Base-by-base conservation (phyloP, 78 protist species). In the Fonticula alba region DNA sequence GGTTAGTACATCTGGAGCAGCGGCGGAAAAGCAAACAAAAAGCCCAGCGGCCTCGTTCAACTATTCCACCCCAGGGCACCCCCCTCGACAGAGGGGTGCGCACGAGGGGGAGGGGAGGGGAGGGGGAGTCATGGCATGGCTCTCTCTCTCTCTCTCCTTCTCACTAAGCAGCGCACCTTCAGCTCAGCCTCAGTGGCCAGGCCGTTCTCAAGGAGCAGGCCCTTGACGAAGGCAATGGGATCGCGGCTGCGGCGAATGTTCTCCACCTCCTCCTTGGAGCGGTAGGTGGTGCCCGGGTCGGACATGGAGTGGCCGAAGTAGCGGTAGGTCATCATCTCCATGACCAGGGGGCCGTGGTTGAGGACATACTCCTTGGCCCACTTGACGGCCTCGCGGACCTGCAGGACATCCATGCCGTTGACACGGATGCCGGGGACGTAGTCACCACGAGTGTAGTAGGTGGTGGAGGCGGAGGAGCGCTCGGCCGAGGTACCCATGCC, bases 241-340 rank as follows among this genome's bases (percentile, higher is more conserved):
- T 87, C 93, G 38, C 64, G 27, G 19, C 7, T 26, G 19, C 41
- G 1, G 57, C 87, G 83, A 50, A 83, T 74, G 37, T 70, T 19
- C 62, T 80, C 38, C 31, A 87, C 71, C 57, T 88, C 94, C 5
- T 78, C 88, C 52, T 84, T 3, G 46, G 66, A 64, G 55, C 93
- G 84, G 83, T 87, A 90, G 11, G 81, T 57, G 56, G 81, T 78
- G 64, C 93, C 98, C 35, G 98, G 98, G 74, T 92, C 98, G 51
- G 88, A 79, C 98, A 92, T 92, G 33, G 87, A 77, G 86, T 92
- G 98, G 52, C 97, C 94, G n/a, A 73, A 73, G 75, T 92, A 92
- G 62, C 98, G 91, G 74, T 92, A 92, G 29, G 95, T 88, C 43
- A 78, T 74, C 73, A 81, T 50, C 72, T 84, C 89, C 47, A 92